phyloP scores from a whole-genome alignment of 495 filamentous ascomycete species.

The Neurospora sp. region DNA sequence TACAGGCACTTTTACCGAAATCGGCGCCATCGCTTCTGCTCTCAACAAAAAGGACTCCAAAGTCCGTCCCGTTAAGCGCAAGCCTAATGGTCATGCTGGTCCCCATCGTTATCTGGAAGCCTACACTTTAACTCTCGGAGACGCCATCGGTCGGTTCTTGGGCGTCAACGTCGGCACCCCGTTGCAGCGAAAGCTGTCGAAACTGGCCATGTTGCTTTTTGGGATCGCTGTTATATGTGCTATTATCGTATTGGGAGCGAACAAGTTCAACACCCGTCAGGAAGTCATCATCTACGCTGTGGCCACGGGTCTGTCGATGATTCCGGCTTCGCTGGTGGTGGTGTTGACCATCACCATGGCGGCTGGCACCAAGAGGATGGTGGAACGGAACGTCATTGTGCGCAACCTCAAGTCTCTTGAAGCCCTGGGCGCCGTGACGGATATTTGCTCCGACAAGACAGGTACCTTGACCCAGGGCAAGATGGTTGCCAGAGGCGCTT shows the following conservation, averaged over 20 bases:
- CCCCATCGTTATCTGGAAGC: slow-evolving; percentile 62
- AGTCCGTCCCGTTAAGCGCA: slow-evolving; percentile 47
- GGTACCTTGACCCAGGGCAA: slow-evolving; percentile 69
- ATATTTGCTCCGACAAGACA: slow-evolving; percentile 83
- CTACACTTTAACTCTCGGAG: slow-evolving; percentile 53
- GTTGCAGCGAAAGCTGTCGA: slow-evolving; percentile 66
- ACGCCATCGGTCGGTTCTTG: slow-evolving; percentile 59
- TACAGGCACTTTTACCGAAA: slow-evolving; percentile 68
- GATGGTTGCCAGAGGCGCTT: slow-evolving; percentile 69
- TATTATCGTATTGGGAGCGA: slow-evolving; percentile 72
- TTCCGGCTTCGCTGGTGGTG: slow-evolving; percentile 53
- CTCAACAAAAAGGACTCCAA: slow-evolving; percentile 47
- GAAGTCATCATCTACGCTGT: slow-evolving; percentile 81
- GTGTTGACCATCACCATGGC: slow-evolving; percentile 69
- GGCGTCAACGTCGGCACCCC: slow-evolving; percentile 70
- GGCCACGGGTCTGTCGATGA: slow-evolving; percentile 58
- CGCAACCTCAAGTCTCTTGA: slow-evolving; percentile 64
- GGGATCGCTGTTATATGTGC: slow-evolving; percentile 63
- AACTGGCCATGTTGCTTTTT: slow-evolving; percentile 67
- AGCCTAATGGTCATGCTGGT: slow-evolving; percentile 46
- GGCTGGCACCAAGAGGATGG: slow-evolving; percentile 69
- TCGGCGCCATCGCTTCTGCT: slow-evolving; percentile 68
- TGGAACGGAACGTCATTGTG: slow-evolving; percentile 67
- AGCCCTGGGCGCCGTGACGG: slow-evolving; percentile 73
- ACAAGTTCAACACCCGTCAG: slow-evolving; percentile 56